Evolutionary conservation across 106 monocot species (phyloP).

Genomic region (Dioscorea alata): DNA sequence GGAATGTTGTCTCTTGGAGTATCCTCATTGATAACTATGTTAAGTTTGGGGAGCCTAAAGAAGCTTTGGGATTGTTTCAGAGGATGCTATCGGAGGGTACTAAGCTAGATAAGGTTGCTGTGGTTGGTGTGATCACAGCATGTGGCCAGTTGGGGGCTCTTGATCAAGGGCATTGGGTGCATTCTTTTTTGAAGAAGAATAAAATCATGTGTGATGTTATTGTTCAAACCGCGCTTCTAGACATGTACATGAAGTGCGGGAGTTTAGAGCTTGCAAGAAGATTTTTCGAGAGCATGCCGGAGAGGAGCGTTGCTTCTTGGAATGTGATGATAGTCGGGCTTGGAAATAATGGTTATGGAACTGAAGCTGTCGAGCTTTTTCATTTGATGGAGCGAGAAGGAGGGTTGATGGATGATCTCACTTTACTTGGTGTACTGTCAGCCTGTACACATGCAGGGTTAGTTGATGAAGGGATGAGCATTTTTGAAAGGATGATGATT

Average conservation of each 20-base stretch:
- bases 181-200: conserved; percentile 39
- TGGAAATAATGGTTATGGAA: conserved; percentile 31
- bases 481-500: conserved; percentile 34
- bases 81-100: conserved; percentile 19
- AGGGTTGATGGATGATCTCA: conserved; percentile 36
- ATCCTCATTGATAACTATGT: conserved; percentile 40
- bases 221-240: conserved; percentile 40
- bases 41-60: conserved; percentile 17
- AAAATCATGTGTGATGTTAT: conserved; percentile 24
- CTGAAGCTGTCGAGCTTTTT: conserved; percentile 40
- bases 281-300: conserved; percentile 25
- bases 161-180: conserved; percentile 50
- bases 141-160: conserved; percentile 51
- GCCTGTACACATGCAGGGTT: conserved; percentile 39
- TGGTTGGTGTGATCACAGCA: conserved; percentile 26
- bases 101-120: conserved; percentile 32
- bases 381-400: conserved; percentile 32
- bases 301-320: conserved; percentile 38
- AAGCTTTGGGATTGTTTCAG: conserved; percentile 40
- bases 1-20: conserved; percentile 55
- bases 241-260: conserved; percentile 80
- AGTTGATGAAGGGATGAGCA: conserved; percentile 22
- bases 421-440: conserved; percentile 28
- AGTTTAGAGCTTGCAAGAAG: conserved; percentile 22
- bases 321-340: conserved; percentile 67